Evolutionary conservation across 1,284 basidiomycete species (phyloP), one percentile per base, ranked within the genome.

Genomic region (Heterobasidion annosum): DNA sequence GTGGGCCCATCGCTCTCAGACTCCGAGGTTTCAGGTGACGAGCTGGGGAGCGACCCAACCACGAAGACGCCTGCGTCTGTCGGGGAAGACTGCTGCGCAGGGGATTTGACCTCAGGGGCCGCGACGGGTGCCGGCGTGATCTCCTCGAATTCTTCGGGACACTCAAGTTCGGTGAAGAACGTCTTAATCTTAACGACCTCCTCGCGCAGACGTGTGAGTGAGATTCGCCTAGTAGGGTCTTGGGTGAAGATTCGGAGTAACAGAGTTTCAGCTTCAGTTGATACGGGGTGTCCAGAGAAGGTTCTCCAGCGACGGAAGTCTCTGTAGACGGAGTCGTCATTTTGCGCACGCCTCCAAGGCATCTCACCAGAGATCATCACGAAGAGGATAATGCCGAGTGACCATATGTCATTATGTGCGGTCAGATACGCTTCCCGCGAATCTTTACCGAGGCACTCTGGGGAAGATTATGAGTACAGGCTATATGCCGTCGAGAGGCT

Each of bases 311-410:
- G 13, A 7, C 46, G 25, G 44, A 40, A 54, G 19, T 25, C 19
- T 8, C 15, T 9, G 16, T 34, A 37, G 40, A 83, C 87, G 43
- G 82, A 78, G 68, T 98, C 93, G 34, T 76, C 72, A 3, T 76
- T 70, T 48, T 75, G 80, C 1, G 95, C 93, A 61, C 80, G 77
- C 57, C 81, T 78, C 96, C 95, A 98, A 4, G 93, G 94, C 66
- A 88, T 91, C 34, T 88, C 81, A 34, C 88, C 87, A 59, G 87
- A 88, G 48, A 92, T 84, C 71, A 98, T 81, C 70, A 97, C 97
- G 54, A 67, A 52, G 50, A 70, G 63, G 49, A 70, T 65, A 49
- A 69, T 55, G 10, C 68, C 69, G 13, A 98, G 76, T 2, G 94
- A 85, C 96, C 95, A 98, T 57, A 98, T 79, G 65, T 98, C 95